Conservation (phyloP, 768 basidiomycete species). For the Pisolithus albus region DNA sequence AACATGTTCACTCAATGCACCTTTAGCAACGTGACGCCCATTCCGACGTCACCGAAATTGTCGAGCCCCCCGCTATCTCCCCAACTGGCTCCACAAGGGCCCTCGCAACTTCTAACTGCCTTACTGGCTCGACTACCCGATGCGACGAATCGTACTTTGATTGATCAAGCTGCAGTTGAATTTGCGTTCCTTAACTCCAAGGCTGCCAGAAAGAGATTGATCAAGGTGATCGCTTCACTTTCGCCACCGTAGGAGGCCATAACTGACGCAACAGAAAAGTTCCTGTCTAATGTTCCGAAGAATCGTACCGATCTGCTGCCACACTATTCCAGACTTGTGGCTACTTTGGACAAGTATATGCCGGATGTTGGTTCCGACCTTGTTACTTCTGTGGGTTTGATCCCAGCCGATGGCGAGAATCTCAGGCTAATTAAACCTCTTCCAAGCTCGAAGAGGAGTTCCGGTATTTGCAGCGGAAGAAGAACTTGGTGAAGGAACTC, state of each 20-base stretch:
- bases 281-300: constrained; percentile 77
- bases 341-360: constrained; percentile 88
- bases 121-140: constrained; percentile 88
- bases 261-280: constrained; percentile 37
- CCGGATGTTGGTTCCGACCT: constrained; percentile 85
- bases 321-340: constrained; percentile 86
- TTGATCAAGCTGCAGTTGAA: constrained; percentile 92
- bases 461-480: constrained; percentile 89
- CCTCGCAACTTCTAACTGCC: constrained; percentile 87
- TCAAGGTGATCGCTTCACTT: constrained; percentile 51
- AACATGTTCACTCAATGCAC: constrained; percentile 35
- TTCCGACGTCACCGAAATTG: constrained; percentile 60
- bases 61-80: constrained; percentile 56
- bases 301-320: constrained; percentile 86
- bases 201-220: constrained; percentile 84
- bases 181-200: constrained; percentile 97
- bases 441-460: constrained; percentile 92
- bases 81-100: constrained; percentile 77
- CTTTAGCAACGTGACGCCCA: constrained; percentile 49
- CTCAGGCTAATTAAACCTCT: constrained; percentile 3
- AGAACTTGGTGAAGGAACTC: constrained; percentile 86
- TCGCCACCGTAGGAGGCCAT: background rate
- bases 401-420: background rate
- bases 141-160: constrained; percentile 81
- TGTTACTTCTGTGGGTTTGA: constrained; percentile 60